Base-by-base conservation (phyloP, 768 basidiomycete species). In the Hebeloma cylindrosporum region DNA sequence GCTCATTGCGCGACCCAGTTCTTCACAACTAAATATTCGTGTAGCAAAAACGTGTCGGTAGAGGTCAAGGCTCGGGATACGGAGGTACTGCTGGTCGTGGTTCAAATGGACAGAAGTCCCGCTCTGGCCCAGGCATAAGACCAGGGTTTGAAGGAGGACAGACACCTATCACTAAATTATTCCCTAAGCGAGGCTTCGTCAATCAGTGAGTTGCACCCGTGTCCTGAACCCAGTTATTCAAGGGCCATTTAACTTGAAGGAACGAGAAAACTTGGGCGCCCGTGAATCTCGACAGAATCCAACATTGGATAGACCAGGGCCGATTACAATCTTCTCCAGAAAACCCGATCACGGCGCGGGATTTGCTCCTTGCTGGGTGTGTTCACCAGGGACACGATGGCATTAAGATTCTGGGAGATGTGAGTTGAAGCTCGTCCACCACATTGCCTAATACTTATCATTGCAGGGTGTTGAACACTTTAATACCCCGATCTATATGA, bases 101-200 rank as follows among this genome's bases (percentile, higher is more conserved):
- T 68, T 79, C 89, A 65, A 99, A 99, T 57, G 96, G 96, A 55
- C 93, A 95, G 67, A 94, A 93, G 48, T 85, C 96, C 27, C 82
- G 95, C 50, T 82, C 91, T 4, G 94, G 94, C 2, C 82, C 85
- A 47, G 89, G 92, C 4, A 87, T 91, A 22, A 79, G 77, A 54
- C 74, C 80, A 20, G 85, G 90, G 5, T 99, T 97, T 52, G 96
- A 97, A 66, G 96, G 96, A 61, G 96, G 96, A 51, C 95, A 97
- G 64, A 97, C 95, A 4, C 90, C 95, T 10, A 82, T 98, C 42
- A 85, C 88, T 4, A 84, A 91, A 51, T 72, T 83, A 32, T 88
- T 94, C 60, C 96, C 96, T 4, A 99, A 99, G 72, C 78, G 82
- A 35, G 96, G 96, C 34, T 98, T 98, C 65, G 79, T 85, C 47